Evolutionary conservation across 345 rosid genomes (phyloP), one percentile per base, ranked within the genome.

Genomic region (Eucalyptus leucophloia): DNA sequence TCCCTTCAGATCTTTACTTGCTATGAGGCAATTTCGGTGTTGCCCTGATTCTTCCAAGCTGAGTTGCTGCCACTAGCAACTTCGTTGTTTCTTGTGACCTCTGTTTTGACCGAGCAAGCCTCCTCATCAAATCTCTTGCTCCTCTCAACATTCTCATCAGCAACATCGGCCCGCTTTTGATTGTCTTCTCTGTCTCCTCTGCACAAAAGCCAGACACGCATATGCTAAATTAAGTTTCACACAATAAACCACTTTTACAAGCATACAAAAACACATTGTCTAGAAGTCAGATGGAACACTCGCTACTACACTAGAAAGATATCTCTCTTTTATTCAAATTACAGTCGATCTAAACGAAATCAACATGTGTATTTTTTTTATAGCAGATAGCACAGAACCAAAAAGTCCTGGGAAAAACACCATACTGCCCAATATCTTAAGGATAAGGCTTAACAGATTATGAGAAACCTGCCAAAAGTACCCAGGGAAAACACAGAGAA

Each of bases 131-230:
- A 65, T 87, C 60, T 90, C 89, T 93, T 96, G 92, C 90, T 90
- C 89, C 89, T 88, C 90, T 80, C 94, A 1, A 88, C 90, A 86
- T 92, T 95, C 90, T 94, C 92, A 23, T 94, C 93, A 3, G 89
- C 94, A 89, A 89, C 88, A 67, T 88, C 91, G 4, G 89, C 90
- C 47, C 28, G 40, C 62, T 58, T 54, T 90, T 88, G 89, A 90
- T 92, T 93, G 32, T 91, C 93, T 34, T 93, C 94, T 86, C 91
- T 94, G 72, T 93, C 95, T 87, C 96, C 96, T 88, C 96, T 95
- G 90, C 89, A 86, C 40, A 6, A 49, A 88, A 88, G 7, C 83
- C 83, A 77, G 47, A 37, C 12, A 54, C 19, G 37, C 86, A 89
- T 58, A 56, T 32, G 30, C 88, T 19, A 9, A 34, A 21, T 0